Conservation (phyloP, 225 moss, liverwort and hornwort species). For the Thuidium tamariscinum region DNA sequence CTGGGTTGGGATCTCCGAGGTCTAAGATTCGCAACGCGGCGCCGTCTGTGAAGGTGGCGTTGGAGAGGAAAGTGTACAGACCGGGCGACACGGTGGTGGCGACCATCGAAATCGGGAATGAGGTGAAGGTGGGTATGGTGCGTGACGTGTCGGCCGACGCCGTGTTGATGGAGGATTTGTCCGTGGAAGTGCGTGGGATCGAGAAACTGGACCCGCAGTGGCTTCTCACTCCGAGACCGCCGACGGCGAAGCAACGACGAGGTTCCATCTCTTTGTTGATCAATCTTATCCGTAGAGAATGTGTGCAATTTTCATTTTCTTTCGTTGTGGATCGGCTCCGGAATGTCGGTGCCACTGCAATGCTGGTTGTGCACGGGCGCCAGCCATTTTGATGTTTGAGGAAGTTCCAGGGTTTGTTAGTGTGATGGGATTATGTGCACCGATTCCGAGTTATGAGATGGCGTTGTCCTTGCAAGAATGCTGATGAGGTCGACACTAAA, state of each 20-base stretch:
- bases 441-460: background rate
- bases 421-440: background rate
- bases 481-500: background rate
- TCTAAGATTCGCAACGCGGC: background rate
- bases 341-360: background rate
- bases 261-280: slow-evolving; percentile 5
- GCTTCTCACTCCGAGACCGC: slow-evolving; percentile 60
- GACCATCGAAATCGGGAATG: slow-evolving; percentile 59
- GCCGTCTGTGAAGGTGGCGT: slow-evolving; percentile 55
- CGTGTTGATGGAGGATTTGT: slow-evolving; percentile 86
- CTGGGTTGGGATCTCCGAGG: slow-evolving; percentile 20
- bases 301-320: background rate
- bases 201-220: slow-evolving; percentile 95
- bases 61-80: slow-evolving; percentile 82
- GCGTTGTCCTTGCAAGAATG: background rate
- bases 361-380: background rate
- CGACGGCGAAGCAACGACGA: slow-evolving; percentile 65
- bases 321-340: background rate
- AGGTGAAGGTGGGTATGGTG: background rate
- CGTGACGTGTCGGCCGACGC: slow-evolving; percentile 48
- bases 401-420: background rate
- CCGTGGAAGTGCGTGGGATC: slow-evolving; percentile 87
- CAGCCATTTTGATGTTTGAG: background rate
- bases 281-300: background rate
- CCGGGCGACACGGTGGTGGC: slow-evolving; percentile 81